Conservation (phyloP, 106 monocot genomes). For the Phalaenopsis equestris region DNA sequence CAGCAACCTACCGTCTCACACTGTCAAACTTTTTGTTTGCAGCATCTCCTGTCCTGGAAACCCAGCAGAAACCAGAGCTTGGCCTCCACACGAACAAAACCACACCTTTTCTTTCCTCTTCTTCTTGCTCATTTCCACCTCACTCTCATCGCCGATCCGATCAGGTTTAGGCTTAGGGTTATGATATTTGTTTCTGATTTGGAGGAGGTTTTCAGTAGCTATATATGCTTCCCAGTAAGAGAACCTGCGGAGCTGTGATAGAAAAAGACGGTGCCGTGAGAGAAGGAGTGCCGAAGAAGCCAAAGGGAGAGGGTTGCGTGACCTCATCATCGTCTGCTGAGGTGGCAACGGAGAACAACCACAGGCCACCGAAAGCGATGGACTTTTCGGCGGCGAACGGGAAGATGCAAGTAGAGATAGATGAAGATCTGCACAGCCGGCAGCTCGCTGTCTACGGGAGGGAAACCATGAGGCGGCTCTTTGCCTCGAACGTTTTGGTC, state of each 20-base stretch:
- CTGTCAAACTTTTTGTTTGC: no score
- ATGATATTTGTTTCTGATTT: conserved; percentile 7
- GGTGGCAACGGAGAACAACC: conserved; percentile 13
- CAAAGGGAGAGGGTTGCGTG: conserved; percentile 18
- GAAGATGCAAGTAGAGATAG: conserved; percentile 38
- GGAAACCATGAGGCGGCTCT: conserved; percentile 72
- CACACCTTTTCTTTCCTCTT: neutral
- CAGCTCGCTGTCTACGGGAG: conserved; percentile 82
- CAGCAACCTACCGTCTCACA: neutral
- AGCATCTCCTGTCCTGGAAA: neutral
- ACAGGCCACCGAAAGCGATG: conserved; percentile 16
- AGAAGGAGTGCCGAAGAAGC: conserved; percentile 24
- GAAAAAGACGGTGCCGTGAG: conserved; percentile 13
- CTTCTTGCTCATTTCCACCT: neutral
- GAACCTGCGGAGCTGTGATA: conserved; percentile 27
- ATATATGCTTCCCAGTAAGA: conserved; percentile 70
- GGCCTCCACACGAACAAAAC: neutral
- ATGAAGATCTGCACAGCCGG: conserved; percentile 77
- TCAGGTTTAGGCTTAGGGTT: neutral
- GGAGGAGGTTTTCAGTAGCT: conserved; percentile 14
- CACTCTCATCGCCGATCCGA: neutral
- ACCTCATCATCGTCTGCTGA: conserved; percentile 23
- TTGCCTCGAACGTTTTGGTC: conserved; percentile 59
- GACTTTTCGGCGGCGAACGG: conserved; percentile 23
- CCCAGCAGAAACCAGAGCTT: neutral